phyloP scores from a whole-genome alignment of 2,329 filamentous ascomycete species.

The Botrytis deweyae region DNA sequence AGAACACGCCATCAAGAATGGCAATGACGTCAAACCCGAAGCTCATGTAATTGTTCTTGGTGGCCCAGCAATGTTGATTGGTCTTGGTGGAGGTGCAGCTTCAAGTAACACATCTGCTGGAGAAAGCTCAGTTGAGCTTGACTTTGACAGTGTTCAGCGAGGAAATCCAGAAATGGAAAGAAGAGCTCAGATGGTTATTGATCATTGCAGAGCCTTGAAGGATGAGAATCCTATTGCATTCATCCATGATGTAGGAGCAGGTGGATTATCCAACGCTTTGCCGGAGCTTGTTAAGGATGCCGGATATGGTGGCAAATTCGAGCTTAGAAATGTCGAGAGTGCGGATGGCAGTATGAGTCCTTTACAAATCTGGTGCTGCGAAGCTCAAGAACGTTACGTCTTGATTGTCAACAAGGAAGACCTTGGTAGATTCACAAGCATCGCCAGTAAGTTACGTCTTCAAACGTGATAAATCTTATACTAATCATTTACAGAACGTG shows the following conservation, averaged over 20 bases:
- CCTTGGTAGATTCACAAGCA: conserved; percentile 72
- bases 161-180: conserved; percentile 97
- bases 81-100: conserved; percentile 90
- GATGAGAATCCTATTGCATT: conserved; percentile 87
- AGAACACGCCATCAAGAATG: conserved; percentile 84
- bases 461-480: neutral
- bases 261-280: conserved; percentile 78
- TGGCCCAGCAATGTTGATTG: conserved; percentile 96
- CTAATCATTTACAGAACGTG: conserved; percentile 55
- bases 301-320: conserved; percentile 85
- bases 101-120: conserved; percentile 86
- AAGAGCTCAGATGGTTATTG: conserved; percentile 96
- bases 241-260: conserved; percentile 96
- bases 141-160: conserved; percentile 95
- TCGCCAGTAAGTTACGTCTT: conserved; percentile 50
- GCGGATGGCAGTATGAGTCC: conserved; percentile 91
- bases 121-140: conserved; percentile 85
- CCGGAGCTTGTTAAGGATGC: conserved; percentile 92
- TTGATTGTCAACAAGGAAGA: conserved; percentile 79
- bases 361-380: conserved; percentile 96
- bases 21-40: conserved; percentile 76
- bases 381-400: conserved; percentile 95
- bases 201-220: conserved; percentile 84
- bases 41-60: conserved; percentile 90
- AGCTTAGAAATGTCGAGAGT: conserved; percentile 90